Conservation (phyloP, 495 filamentous ascomycete species). For the Daldinia decipiens region DNA sequence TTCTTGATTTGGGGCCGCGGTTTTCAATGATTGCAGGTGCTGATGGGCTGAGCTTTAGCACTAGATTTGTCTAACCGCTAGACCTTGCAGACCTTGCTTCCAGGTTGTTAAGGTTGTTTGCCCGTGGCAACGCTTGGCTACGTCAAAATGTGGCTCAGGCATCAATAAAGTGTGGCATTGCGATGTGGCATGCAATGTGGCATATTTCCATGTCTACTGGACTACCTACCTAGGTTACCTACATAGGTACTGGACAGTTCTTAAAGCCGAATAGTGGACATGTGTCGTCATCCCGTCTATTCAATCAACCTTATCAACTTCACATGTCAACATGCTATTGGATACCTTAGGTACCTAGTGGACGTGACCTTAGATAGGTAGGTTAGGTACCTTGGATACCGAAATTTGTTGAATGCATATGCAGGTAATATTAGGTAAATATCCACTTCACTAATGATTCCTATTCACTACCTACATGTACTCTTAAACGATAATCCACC, state of each 20-base stretch:
- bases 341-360: background rate
- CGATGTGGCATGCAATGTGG: too few species aligned
- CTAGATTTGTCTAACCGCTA: background rate
- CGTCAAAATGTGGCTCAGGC: conserved; percentile 41
- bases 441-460: background rate
- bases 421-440: background rate
- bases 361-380: too few species aligned
- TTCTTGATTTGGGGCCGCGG: conserved; percentile 13
- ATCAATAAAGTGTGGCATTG: conserved; percentile 21
- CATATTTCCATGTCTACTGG: too few species aligned
- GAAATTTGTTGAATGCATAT: background rate
- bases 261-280: background rate
- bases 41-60: conserved; percentile 3
- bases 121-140: conserved; percentile 27
- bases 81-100: background rate
- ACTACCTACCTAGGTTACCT: too few species aligned
- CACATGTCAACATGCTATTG: conserved; percentile 8
- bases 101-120: background rate
- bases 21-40: conserved; percentile 4
- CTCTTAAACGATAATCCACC: background rate
- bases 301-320: conserved; percentile 8
- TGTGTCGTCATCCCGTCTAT: conserved; percentile 38
- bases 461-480: background rate
- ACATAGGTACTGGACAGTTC: too few species aligned
- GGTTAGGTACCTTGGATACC: background rate